Conservation (phyloP, 441 rosid species). For the Metrosideros polymorpha region DNA sequence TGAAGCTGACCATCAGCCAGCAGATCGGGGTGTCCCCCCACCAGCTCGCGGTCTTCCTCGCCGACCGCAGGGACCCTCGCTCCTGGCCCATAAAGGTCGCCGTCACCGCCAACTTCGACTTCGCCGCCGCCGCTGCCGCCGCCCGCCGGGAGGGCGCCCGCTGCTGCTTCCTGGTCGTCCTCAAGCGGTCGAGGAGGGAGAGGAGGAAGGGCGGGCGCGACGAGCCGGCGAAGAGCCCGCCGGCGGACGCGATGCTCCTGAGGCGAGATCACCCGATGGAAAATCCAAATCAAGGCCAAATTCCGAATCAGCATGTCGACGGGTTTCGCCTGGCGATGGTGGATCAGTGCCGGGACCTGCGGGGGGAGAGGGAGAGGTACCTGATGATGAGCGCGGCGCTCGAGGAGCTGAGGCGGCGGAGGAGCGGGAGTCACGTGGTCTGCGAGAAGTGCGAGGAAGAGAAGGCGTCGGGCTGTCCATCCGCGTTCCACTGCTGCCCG, state of each 20-base stretch:
- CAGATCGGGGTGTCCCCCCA: conserved; percentile 32
- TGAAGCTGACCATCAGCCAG: conserved; percentile 20
- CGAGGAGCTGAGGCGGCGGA: background rate
- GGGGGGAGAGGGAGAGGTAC: conserved; percentile 21
- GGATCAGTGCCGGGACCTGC: conserved; percentile 9
- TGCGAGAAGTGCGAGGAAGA: conserved; percentile 33
- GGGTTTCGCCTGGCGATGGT: background rate
- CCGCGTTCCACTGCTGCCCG: conserved; percentile 38
- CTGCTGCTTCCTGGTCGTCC: conserved; percentile 23
- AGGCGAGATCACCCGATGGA: conserved; percentile 11
- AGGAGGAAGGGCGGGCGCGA: conserved; percentile 2
- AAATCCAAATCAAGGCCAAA: background rate
- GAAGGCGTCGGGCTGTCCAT: conserved; percentile 6
- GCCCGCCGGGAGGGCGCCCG: conserved; percentile 5
- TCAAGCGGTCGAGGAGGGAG: conserved; percentile 28
- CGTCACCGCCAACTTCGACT: conserved; percentile 27
- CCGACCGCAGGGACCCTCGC: background rate
- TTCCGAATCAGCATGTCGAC: background rate
- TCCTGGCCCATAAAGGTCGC: conserved; percentile 9
- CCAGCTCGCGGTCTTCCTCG: conserved; percentile 31
- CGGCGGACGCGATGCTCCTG: conserved; percentile 22
- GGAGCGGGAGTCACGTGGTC: background rate
- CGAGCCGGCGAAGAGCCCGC: background rate
- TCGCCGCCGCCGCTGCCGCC: conserved; percentile 17
- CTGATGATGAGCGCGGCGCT: conserved; percentile 17